Base-by-base conservation (phyloP, 1,139 yeast species). In the Magnusiomyces sp. region DNA sequence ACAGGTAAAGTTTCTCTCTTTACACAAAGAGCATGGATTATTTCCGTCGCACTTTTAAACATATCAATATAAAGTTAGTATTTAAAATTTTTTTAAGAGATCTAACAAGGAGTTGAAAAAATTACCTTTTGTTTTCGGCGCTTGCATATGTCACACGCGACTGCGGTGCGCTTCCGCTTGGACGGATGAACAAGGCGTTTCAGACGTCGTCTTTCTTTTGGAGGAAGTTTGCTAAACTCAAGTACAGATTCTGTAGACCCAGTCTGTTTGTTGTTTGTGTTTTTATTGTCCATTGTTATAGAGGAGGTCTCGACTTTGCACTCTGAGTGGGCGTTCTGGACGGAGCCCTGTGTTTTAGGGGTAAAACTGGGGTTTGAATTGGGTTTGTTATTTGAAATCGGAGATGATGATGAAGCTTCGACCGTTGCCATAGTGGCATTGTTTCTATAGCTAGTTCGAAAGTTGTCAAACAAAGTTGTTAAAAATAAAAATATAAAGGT, bases 131-230 rank as follows among this genome's bases (percentile, higher is more conserved):
- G 70, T 54, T 71, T 71, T 46, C 72, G 56, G 47, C 64, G 64
- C 56, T 70, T 71, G 56, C 75, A 71, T 33, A 59, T 60, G 53
- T 70, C 73, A 57, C 75, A 71, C 34, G 75, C 75, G 33, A 69
- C 63, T 1, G 73, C 69, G 3, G 69, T 71, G 11, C 64, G 53
- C 40, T 61, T 60, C 16, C 64, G 54, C 37, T 55, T 56, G 7
- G 60, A 55, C 10, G 64, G 64, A 45, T 59, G 61, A n/a, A 60
- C 64, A 23, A 60, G 47, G 2, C 63, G 52, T 40, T 54, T 48
- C 16, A 58, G 56, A 37, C 47, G 55, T 42, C 46, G 53, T 39
- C 49, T 46, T 43, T 51, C 54, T 41, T 48, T 39, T 11, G 51
- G 44, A 13, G 51, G 39, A 13, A 48, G 51, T 17, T 42, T 41